Percentiles rank a stretch among this genome's conserved stretches.
phyloP scores from a whole-genome alignment of 2,329 filamentous ascomycete species.

The Talaromyces sp. region DNA sequence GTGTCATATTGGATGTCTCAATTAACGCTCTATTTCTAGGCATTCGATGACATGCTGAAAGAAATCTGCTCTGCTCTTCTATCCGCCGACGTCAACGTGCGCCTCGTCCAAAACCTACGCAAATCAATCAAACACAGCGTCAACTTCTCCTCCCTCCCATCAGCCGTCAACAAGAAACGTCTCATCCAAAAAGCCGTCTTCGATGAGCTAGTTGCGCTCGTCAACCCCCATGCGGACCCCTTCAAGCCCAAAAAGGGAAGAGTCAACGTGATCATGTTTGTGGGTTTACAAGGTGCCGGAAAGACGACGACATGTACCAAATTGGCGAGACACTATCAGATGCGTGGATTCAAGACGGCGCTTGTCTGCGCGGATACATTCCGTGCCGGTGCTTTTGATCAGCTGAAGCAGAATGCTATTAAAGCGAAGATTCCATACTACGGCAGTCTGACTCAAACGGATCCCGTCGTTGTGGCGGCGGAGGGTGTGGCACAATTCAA shows the following conservation, averaged over 20 bases:
- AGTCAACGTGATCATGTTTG: conserved; percentile 98
- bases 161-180: conserved; percentile 95
- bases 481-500: conserved; percentile 99
- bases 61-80: conserved; percentile 94
- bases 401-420: conserved; percentile 97
- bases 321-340: conserved; percentile 89
- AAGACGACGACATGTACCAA: conserved; percentile 99
- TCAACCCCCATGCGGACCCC: conserved; percentile 90
- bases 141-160: conserved; percentile 90
- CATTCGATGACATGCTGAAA: conserved; percentile 97
- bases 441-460: conserved; percentile 91
- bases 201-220: conserved; percentile 90
- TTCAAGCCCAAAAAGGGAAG: conserved; percentile 98
- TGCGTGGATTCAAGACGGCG: conserved; percentile 85
- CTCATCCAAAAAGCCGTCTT: conserved; percentile 97
- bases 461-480: conserved; percentile 87
- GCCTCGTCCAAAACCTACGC: conserved; percentile 82
- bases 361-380: conserved; percentile 98
- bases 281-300: conserved; percentile 93
- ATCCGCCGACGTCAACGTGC: conserved; percentile 95
- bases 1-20: not conserved
- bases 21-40: conserved; percentile 49
- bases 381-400: conserved; percentile 95
- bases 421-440: conserved; percentile 99
- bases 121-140: conserved; percentile 88